Evolutionary conservation across 345 rosid species (phyloP).

Genomic region (Murraya koenigii): DNA sequence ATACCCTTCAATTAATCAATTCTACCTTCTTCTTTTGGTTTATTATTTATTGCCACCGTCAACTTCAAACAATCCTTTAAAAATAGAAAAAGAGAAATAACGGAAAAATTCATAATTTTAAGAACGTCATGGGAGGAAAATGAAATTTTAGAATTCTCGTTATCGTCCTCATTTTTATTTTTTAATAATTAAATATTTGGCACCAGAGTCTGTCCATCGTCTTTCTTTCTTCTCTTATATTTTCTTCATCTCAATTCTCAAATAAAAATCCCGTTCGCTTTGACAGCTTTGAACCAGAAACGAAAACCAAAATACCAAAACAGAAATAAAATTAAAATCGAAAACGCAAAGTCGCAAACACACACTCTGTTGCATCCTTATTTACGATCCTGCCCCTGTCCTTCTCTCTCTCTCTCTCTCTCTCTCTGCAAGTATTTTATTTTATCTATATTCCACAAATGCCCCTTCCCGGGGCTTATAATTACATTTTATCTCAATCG

Average conservation of each 20-base stretch:
- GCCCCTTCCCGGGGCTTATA: conserved; percentile 20
- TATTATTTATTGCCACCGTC: background rate
- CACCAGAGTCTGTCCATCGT: background rate
- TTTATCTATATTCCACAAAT: conserved; percentile 16
- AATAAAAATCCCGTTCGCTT: conserved; percentile 10
- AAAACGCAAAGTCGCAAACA: conserved; percentile 8
- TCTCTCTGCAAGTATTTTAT: background rate
- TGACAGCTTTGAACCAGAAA: conserved; percentile 11
- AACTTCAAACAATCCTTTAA: background rate
- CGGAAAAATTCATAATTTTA: background rate
- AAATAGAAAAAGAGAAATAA: background rate
- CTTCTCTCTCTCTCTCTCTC: background rate
- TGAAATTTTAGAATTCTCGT: background rate
- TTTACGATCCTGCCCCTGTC: conserved; percentile 35
- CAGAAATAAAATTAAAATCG: background rate
- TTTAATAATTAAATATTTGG: conserved; percentile 8
- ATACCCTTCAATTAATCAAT: background rate
- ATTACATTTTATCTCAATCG: conserved; percentile 8
- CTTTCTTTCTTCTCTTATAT: background rate
- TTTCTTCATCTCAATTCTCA: background rate
- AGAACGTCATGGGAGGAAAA: background rate
- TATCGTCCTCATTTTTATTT: background rate
- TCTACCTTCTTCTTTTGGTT: background rate
- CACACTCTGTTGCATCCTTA: background rate
- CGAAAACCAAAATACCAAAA: background rate